Evolutionary conservation across 257 asterid genomes (phyloP), one percentile per base, ranked within the genome.

Genomic region (Mitragyna speciosa): DNA sequence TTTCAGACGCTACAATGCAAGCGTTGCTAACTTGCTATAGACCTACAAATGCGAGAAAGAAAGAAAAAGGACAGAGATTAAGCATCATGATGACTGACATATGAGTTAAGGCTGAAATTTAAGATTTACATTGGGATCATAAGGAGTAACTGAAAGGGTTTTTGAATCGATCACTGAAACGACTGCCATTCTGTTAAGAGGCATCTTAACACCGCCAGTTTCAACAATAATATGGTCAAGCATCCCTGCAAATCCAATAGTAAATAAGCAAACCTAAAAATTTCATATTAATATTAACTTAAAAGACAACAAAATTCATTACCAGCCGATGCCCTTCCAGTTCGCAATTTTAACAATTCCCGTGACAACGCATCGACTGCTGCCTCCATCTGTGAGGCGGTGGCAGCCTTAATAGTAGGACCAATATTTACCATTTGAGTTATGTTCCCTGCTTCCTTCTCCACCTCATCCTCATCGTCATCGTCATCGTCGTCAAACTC

Each of bases 191-290:
- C 99, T 88, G 87, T 77, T 88, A 61, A 95, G 90, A 66, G 98
- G 97, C 26, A 87, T 92, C 89, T 92, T 92, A 69, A 86, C 87
- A 75, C 97, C 96, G 49, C 86, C 86, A 76, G 89, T 84, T 78
- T 95, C 98, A 36, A 95, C 98, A 88, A 91, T 89, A 79, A 95
- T 93, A 86, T 95, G 99, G 82, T 93, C 98, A 84, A 95, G 92
- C 93, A 95, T 92, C 82, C 99, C 99, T 95, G 93, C 82, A 82
- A 81, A 49, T 63, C 36, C 24, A 71, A 48, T 56, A 30, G 19
- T 17, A 66, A 39, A 76, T 72, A 28, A 65, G 39, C 61, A 31
- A 52, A 64, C 47, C 45, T n/a, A 17, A 12, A 16, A 64, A 36
- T 0, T 66, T 2, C 26, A 12, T 31, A 11, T 20, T 16, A 17